Conservation (phyloP, 176 grass and related monocot genomes). For the Dactylis glomerata region DNA sequence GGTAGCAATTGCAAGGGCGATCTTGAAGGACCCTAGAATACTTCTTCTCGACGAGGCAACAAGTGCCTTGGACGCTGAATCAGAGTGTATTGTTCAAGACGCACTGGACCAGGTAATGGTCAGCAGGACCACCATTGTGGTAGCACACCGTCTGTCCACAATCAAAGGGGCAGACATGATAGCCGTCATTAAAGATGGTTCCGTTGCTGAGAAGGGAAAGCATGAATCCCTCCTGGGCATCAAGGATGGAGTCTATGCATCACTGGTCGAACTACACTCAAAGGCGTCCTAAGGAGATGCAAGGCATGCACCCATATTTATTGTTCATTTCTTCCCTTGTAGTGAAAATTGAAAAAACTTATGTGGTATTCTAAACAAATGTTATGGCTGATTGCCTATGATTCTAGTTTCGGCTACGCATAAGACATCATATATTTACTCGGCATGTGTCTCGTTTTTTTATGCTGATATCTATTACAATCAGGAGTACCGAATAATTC, state of each 20-base stretch:
- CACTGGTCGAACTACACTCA: conserved; percentile 37
- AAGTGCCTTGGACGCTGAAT: conserved; percentile 55
- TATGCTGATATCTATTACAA: too few species aligned
- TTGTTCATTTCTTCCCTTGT: neutral
- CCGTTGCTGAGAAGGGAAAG: conserved; percentile 37
- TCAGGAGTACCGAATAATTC: too few species aligned
- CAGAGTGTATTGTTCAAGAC: conserved; percentile 48
- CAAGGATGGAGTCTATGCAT: conserved; percentile 39
- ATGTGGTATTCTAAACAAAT: neutral
- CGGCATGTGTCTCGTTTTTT: neutral
- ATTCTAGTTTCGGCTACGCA: neutral
- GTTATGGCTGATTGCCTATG: neutral
- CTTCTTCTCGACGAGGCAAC: conserved; percentile 61
- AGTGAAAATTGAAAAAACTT: neutral
- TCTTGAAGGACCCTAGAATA: conserved; percentile 47
- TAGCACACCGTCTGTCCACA: conserved; percentile 58
- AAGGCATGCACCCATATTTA: neutral
- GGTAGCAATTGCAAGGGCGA: conserved; percentile 51
- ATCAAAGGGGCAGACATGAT: conserved; percentile 50
- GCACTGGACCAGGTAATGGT: conserved; percentile 36
- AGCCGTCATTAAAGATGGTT: conserved; percentile 40
- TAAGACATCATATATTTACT: neutral
- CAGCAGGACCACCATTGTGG: conserved; percentile 45
- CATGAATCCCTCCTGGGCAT: conserved; percentile 41
- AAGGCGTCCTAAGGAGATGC: conserved; percentile 5